Conservation (phyloP, 352 stramenopile genomes). For the Phytopythium delawarense region DNA sequence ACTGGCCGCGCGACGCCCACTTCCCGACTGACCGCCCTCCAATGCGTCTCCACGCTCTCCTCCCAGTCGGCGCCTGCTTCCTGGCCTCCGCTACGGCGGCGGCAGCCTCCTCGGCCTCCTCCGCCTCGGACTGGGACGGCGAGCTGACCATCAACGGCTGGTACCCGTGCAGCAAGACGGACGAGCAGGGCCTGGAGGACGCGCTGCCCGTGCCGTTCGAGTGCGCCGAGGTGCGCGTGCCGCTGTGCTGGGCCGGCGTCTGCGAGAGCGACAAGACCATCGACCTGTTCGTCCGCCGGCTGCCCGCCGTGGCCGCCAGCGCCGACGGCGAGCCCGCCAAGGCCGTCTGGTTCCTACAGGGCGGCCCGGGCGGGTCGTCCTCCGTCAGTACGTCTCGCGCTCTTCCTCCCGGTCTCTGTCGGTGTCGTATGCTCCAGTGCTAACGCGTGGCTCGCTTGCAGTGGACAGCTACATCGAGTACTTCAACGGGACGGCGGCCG, state of each 20-base stretch:
- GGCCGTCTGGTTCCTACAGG: constrained; percentile 64
- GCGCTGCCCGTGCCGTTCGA: constrained; percentile 25
- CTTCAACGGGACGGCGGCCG: background rate
- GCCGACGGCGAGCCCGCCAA: constrained; percentile 18
- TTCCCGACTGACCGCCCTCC: background rate
- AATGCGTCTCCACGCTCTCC: background rate
- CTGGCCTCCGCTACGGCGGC: background rate
- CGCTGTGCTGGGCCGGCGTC: constrained; percentile 58
- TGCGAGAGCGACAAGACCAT: constrained; percentile 55
- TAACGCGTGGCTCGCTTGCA: background rate
- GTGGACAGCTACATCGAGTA: constrained; percentile 3
- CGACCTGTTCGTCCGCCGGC: constrained; percentile 53
- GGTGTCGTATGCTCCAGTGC: background rate
- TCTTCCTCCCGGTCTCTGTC: background rate
- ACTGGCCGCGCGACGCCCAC: background rate
- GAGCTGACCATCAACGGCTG: constrained; percentile 44
- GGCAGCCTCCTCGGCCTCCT: background rate
- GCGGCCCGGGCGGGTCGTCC: constrained; percentile 58
- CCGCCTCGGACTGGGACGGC: background rate
- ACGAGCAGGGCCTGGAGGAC: background rate
- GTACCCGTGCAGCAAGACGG: constrained; percentile 37
- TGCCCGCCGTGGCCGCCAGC: constrained; percentile 13
- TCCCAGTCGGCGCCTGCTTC: background rate
- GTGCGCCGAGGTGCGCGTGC: constrained; percentile 54
- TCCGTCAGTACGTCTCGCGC: constrained; percentile 22